Base-by-base conservation (phyloP, 768 basidiomycete genomes). In the Gloeostereum incarnatum region DNA sequence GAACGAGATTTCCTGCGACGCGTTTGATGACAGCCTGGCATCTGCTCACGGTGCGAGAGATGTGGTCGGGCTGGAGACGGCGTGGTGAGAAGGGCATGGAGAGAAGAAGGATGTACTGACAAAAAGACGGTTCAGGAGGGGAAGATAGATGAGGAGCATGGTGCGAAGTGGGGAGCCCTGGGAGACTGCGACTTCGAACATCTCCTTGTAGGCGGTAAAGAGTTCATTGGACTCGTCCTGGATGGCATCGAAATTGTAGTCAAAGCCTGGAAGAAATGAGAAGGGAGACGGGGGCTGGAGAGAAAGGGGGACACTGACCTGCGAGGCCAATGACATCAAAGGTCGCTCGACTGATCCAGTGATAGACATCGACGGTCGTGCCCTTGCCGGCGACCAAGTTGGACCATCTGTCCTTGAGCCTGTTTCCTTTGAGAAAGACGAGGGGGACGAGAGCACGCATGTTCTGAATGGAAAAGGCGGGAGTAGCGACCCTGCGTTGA, bases 301-400 rank as follows among this genome's bases (percentile, higher is more conserved):
- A 23, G 21, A 35, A 36, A 9, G 30, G 20, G 20, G 16, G 16
- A 17, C 6, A 52, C 63, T 32, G 39, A 86, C 85, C 86, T 29
- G 90, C 86, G n/a, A 87, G 55, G 1, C 90, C 92, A 47, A 96
- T 90, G 31, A 93, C 80, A 55, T 94, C 92, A 50, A 96, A 85
- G 0, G 90, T 90, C 6, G 81, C 79, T 30, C 88, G 71, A 45
- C 79, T 83, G 23, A 92, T 58, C 82, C 84, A 93, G 46, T 73
- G 76, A 51, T 75, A 79, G 5, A 92, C 74, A 49, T 96, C 87
- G 6, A 50, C 60, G 52, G 57, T 35, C 45, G 45, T 30, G 41
- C 48, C 44, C 44, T 61, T 45, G 48, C 59, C 41, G 54, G 57
- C 18, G 34, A 48, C 54, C 40, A 40, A 49, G 44, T 75, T 55